Conservation (phyloP, 441 rosid genomes). For the Capsella rubella region DNA sequence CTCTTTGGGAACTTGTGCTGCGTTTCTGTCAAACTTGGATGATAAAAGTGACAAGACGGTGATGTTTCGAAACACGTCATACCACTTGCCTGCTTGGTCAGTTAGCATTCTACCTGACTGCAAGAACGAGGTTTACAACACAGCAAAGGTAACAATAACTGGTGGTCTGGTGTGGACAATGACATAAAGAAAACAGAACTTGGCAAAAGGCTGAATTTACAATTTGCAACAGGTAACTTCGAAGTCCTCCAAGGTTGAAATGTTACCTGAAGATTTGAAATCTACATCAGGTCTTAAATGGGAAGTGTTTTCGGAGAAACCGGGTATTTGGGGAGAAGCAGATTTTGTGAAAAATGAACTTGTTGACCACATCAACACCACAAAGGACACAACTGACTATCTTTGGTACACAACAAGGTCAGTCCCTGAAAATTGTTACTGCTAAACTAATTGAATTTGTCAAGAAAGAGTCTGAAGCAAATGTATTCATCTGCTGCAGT, state of each 20-base stretch:
- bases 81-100: slow-evolving; percentile 95
- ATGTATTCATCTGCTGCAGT: slow-evolving; percentile 51
- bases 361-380: slow-evolving; percentile 87
- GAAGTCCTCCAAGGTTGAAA: slow-evolving; percentile 72
- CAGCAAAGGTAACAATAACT: slow-evolving; percentile 78
- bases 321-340: slow-evolving; percentile 82
- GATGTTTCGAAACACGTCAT: slow-evolving; percentile 65
- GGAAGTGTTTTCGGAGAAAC: slow-evolving; percentile 74
- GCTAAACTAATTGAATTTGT: not conserved
- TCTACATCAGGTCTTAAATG: slow-evolving; percentile 66
- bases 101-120: slow-evolving; percentile 97
- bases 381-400: slow-evolving; percentile 85
- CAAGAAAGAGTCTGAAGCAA: slow-evolving; percentile 32
- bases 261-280: slow-evolving; percentile 73
- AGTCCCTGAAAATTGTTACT: slow-evolving; percentile 26
- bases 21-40: slow-evolving; percentile 86
- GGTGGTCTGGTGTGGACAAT: slow-evolving; percentile 5
- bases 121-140: slow-evolving; percentile 79
- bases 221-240: slow-evolving; percentile 63
- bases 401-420: slow-evolving; percentile 98
- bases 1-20: slow-evolving; percentile 79
- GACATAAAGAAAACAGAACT: not conserved
- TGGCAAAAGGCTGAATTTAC: not conserved
- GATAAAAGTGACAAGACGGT: slow-evolving; percentile 72
- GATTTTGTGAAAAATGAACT: slow-evolving; percentile 67